phyloP scores from a whole-genome alignment of 108 stramenopile species.

The Nitzschia palea region DNA sequence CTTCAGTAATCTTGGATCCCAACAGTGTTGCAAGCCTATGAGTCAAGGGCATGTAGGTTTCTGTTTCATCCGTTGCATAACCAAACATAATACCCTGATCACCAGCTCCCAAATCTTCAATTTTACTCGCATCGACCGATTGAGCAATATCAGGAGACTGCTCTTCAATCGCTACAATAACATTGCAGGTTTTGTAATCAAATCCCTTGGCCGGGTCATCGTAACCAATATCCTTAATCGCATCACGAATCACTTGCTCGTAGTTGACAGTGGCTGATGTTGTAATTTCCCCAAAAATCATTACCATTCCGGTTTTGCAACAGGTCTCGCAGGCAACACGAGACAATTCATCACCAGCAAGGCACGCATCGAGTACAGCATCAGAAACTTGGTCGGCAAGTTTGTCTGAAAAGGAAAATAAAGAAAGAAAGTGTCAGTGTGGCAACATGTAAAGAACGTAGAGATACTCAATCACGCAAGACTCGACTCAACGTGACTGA shows the following conservation, averaged over 20 bases:
- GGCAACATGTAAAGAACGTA: not conserved
- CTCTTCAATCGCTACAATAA: conserved; percentile 97
- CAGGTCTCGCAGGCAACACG: conserved; percentile 98
- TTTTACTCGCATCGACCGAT: conserved; percentile 87
- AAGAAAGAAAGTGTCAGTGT: not conserved
- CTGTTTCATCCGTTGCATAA: conserved; percentile 96
- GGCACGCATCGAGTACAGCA: conserved; percentile 95
- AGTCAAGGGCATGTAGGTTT: conserved; percentile 92
- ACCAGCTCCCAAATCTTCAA: conserved; percentile 97
- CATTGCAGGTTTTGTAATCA: conserved; percentile 97
- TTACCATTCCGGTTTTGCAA: conserved; percentile 97
- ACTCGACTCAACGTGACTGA: not conserved
- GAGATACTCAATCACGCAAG: not conserved
- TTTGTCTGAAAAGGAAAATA: conserved; percentile 71
- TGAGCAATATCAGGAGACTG: conserved; percentile 97
- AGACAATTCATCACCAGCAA: conserved; percentile 87
- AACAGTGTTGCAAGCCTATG: conserved; percentile 93
- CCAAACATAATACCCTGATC: conserved; percentile 98
- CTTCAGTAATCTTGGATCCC: conserved; percentile 91
- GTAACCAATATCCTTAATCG: conserved; percentile 95
- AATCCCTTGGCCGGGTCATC: conserved; percentile 95
- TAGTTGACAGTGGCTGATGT: conserved; percentile 95
- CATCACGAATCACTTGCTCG: conserved; percentile 96
- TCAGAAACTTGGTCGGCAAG: conserved; percentile 96
- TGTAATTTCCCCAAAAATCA: conserved; percentile 98